Evolutionary conservation across 768 basidiomycete genomes (phyloP).

Genomic region (Lanmaoa rubissima): DNA sequence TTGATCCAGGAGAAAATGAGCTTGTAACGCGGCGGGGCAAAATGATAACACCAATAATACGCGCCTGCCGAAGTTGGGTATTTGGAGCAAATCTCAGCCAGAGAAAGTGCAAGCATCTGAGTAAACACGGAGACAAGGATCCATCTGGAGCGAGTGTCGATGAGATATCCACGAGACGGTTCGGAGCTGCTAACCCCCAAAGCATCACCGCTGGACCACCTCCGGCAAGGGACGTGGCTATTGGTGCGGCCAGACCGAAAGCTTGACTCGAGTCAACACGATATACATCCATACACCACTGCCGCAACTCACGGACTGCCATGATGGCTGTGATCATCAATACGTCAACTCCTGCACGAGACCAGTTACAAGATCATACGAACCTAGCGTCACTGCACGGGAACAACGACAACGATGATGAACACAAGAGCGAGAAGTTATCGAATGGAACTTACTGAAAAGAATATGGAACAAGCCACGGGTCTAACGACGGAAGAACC

Average conservation of each 20-base stretch:
- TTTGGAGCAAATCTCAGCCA: slow-evolving; percentile 58
- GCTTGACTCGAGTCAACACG: slow-evolving; percentile 35
- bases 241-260: slow-evolving; percentile 54
- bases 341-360: not conserved
- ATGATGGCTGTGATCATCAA: slow-evolving; percentile 45
- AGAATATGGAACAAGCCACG: slow-evolving; percentile 52
- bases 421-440: not conserved
- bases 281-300: not conserved
- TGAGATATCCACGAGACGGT: not conserved
- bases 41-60: slow-evolving; percentile 65
- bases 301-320: slow-evolving; percentile 54
- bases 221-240: slow-evolving; percentile 52
- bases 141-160: slow-evolving; percentile 37
- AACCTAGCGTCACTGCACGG: slow-evolving; percentile 48
- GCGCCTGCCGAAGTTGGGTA: slow-evolving; percentile 63
- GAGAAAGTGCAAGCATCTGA: slow-evolving; percentile 48
- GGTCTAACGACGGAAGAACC: slow-evolving; percentile 30
- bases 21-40: slow-evolving; percentile 51
- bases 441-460: slow-evolving; percentile 43
- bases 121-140: slow-evolving; percentile 49
- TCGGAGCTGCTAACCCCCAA: slow-evolving; percentile 45
- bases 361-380: not conserved
- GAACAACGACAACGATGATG: not conserved
- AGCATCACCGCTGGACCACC: slow-evolving; percentile 58
- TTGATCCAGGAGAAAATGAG: slow-evolving; percentile 61